Conservation (phyloP, 345 rosid genomes). For the Brassica carinata region DNA sequence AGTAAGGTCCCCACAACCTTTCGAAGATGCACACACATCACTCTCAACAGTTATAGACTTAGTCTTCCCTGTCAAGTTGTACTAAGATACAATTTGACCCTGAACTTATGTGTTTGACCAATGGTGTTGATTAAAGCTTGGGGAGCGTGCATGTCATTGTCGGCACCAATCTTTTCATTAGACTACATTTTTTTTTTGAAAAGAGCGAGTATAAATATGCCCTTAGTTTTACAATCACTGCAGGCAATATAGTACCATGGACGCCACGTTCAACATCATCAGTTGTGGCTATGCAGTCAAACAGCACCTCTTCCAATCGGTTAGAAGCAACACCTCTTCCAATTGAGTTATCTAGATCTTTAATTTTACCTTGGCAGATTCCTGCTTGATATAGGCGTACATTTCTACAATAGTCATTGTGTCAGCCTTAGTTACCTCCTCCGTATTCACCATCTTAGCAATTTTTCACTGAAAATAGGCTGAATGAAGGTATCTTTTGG, state of each 20-base stretch:
- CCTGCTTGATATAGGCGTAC: too few species aligned
- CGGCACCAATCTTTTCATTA: not conserved
- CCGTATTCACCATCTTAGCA: too few species aligned
- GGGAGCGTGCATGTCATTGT: not conserved
- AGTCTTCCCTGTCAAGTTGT: not conserved
- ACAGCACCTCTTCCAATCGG: too few species aligned
- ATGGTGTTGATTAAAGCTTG: not conserved
- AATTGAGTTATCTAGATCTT: too few species aligned
- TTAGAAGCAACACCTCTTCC: too few species aligned
- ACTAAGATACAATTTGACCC: not conserved
- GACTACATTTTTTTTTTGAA: not conserved
- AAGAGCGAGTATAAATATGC: not conserved
- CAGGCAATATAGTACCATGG: not conserved
- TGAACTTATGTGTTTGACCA: not conserved
- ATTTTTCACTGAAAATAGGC: too few species aligned
- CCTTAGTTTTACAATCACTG: not conserved
- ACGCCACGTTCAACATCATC: too few species aligned
- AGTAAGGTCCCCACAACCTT: not conserved
- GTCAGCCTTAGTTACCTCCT: too few species aligned
- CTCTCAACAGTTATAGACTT: not conserved
- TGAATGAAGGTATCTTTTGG: too few species aligned
- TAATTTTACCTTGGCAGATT: too few species aligned
- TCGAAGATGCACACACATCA: not conserved
- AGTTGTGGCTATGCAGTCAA: too few species aligned
- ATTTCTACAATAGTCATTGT: too few species aligned